Base-by-base conservation (phyloP, 2,329 filamentous ascomycete genomes). In the Botryosphaeria dothidea region DNA sequence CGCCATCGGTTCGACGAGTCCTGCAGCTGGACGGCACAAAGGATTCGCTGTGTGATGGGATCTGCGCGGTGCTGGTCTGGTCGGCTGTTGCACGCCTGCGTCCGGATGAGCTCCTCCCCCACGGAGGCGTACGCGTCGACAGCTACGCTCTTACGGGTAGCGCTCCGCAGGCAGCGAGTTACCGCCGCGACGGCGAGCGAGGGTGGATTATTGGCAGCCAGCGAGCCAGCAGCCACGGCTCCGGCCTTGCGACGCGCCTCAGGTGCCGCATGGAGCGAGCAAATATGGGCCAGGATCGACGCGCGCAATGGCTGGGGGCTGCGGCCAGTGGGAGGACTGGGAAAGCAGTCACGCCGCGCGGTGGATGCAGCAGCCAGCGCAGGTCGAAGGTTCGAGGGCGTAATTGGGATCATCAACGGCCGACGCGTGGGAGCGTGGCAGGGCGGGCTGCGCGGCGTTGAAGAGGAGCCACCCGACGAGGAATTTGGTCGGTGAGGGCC, bases 161-260 rank as follows among this genome's bases (percentile, higher is more conserved):
- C 45, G 52, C 52, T 9, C 31, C 5, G 21, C 31, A 56, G 52
- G 31, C 19, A 41, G 31, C 52, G 52, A 56, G 52, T n/a, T 56
- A 15, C 52, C 31, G 52, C 49, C n/a, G 25, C 46, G 9, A 9
- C 27, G n/a, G 49, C 21, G 52, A 23, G 52, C 34, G 52, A 56
- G 52, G 52, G 52, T 56, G 52, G 34, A 13, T 56, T 38, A 43
- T 43, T 57, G 54, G 54, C 38, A 23, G 54, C 36, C 36, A 41
- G 25, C 41, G 17, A 31, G 43, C 29, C 36, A 43, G 43, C 62
- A 64, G 62, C 62, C 62, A 64, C 38, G 51, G 51, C 48, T 52
- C 49, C 49, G 51, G 62, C 62, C 62, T 64, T 64, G 49, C 31
- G 36, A 64, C 62, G 56, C 56, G 62, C 62, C 56, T 58, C 62